Conservation (phyloP, 495 filamentous ascomycete species). For the Aspergillus haitiensis region DNA sequence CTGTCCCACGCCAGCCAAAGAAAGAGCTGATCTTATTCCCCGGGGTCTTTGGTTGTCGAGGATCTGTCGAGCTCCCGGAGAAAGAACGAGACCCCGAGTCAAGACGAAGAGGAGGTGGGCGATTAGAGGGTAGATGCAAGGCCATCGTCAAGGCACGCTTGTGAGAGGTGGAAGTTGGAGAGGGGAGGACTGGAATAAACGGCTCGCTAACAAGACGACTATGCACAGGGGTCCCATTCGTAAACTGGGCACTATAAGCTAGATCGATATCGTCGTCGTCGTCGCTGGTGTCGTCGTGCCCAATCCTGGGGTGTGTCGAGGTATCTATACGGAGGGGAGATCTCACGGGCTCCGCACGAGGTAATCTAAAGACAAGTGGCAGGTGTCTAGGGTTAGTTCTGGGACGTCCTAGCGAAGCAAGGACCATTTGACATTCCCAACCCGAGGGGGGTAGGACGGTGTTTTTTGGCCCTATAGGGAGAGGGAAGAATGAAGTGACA, state of each 20-base stretch:
- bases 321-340: conserved; percentile 44
- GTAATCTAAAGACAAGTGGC: conserved; percentile 37
- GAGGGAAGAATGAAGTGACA: conserved; percentile 18
- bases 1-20: conserved; percentile 63
- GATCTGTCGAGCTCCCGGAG: conserved; percentile 32
- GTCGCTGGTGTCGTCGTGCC: conserved; percentile 35
- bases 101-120: conserved; percentile 45
- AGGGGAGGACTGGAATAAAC: conserved; percentile 46
- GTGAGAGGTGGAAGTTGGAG: conserved; percentile 34
- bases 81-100: conserved; percentile 36
- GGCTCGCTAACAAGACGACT: conserved; percentile 51
- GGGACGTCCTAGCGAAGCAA: conserved; percentile 14
- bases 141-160: conserved; percentile 48
- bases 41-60: conserved; percentile 58
- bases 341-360: conserved; percentile 34
- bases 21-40: conserved; percentile 65
- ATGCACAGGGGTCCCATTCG: conserved; percentile 46
- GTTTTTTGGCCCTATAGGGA: background rate
- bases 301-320: conserved; percentile 29
- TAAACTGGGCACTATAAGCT: conserved; percentile 40
- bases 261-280: conserved; percentile 30
- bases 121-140: conserved; percentile 36
- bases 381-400: conserved; percentile 36
- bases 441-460: conserved; percentile 11
- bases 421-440: conserved; percentile 11